Percentiles rank a stretch among this genome's conserved stretches.
These are phyloP conservation scores for Solanum sparsipilum DNA, from an alignment of 257 asterid genomes.

Conservation along the genomic window DNA sequence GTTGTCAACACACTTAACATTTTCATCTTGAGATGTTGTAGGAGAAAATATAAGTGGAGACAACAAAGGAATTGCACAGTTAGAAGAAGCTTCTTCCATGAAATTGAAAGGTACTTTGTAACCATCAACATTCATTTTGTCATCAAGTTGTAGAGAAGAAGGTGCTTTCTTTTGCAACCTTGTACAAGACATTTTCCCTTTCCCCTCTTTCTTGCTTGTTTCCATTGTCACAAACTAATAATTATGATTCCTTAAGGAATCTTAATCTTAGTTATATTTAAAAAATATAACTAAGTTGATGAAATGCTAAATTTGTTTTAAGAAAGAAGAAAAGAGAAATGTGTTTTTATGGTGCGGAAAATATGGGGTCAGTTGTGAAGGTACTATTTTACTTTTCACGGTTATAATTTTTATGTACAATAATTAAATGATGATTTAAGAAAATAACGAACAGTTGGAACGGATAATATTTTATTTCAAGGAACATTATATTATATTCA, in stretches of 20 bases:
- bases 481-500: not conserved
- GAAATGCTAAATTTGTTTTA: not conserved
- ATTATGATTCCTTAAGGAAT: not conserved
- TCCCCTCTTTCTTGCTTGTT: not conserved
- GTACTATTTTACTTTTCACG: not conserved
- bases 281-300: not conserved
- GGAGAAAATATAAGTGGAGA: slow-evolving; percentile 8
- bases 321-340: not conserved
- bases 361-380: slow-evolving; percentile 1
- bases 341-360: slow-evolving; percentile 15
- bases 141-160: slow-evolving; percentile 2
- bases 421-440: not conserved
- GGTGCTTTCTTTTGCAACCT: slow-evolving; percentile 28
- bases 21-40: not conserved
- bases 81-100: slow-evolving; percentile 8
- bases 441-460: not conserved
- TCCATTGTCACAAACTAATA: not conserved
- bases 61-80: slow-evolving; percentile 12
- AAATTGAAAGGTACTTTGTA: not conserved
- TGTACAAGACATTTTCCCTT: not conserved
- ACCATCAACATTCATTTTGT: not conserved
- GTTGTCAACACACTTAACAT: not conserved
- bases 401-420: not conserved
- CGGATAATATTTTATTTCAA: not conserved
- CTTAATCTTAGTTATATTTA: not conserved